Conservation (phyloP, 129 eudicot species). For the Arctium minus region DNA sequence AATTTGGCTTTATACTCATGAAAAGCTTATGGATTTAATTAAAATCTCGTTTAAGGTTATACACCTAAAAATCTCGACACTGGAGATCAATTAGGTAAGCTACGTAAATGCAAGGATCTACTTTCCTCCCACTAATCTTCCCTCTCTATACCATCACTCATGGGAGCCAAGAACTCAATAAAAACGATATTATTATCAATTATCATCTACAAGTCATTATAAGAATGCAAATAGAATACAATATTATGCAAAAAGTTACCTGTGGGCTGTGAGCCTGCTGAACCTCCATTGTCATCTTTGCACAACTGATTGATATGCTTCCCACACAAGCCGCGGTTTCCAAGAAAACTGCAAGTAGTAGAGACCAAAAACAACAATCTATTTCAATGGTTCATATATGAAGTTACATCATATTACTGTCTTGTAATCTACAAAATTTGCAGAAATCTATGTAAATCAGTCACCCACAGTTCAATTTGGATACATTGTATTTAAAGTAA, state of each 20-base stretch:
- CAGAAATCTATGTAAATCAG: neutral
- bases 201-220: neutral
- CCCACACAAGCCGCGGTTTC: conserved; percentile 89
- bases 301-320: conserved; percentile 57
- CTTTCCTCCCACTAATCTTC: too few species aligned
- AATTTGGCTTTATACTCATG: too few species aligned
- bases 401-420: neutral
- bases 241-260: conserved; percentile 12
- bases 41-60: too few species aligned
- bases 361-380: conserved; percentile 6
- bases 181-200: neutral
- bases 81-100: too few species aligned
- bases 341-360: conserved; percentile 63
- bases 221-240: neutral
- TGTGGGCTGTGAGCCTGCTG: conserved; percentile 46
- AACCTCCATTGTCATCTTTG: conserved; percentile 53
- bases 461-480: neutral
- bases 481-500: neutral
- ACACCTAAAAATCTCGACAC: too few species aligned
- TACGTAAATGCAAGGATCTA: too few species aligned
- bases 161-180: neutral
- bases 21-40: too few species aligned
- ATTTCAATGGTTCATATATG: neutral
- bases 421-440: neutral
- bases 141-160: too few species aligned